Evolutionary conservation across 2,329 filamentous ascomycete species (phyloP), one percentile per base, ranked within the genome.

Genomic region (Iodosphaeria phyllophila): DNA sequence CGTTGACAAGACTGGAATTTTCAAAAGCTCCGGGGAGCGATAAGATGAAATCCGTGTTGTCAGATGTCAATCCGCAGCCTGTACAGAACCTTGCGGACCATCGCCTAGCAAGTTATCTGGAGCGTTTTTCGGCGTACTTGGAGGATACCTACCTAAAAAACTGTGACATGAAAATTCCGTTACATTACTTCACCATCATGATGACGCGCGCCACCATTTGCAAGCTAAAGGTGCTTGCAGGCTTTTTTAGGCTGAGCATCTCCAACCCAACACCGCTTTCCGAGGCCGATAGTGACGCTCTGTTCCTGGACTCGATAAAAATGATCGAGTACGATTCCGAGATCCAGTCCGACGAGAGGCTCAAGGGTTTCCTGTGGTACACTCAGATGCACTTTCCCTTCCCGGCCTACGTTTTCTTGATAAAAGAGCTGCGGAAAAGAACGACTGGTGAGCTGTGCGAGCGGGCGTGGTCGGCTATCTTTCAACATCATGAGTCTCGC

Each of bases 261-360:
- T 43, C 41, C 13, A 46, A 52, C 9, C 39, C 47, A 31, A 25
- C 38, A 15, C 33, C 41, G 30, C 40, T 60, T 7, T 52, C 57
- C 24, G 44, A 54, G 2, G 33, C 44, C 3, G 60, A 69, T 35
- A 57, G 60, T 12, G 60, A 69, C 22, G 48, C 42, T 5, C 51
- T 67, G 18, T 61, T 68, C 34, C 38, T 59, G 16, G 57, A 66
- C 30, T 61, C 64, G 8, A 60, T 64, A 20, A 51, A 56, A 32
- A 65, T 67, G 55, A 48, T 71, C 14, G 65, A 70, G 40, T 64
- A 63, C 31, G 65, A 71, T 41, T 66, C 63, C 30, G 37, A 60
- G 18, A 55, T 70, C 13, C 60, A 67, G 31, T 51, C 51, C 1
- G 53, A 57, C 5, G 54, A 63, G 10, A 53, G 46, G 24, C 44